A percentile compares a stretch with the other conserved stretches of the same genome.
phyloP scores from a whole-genome alignment of 441 rosid species.

The Syzygium malaccense region DNA sequence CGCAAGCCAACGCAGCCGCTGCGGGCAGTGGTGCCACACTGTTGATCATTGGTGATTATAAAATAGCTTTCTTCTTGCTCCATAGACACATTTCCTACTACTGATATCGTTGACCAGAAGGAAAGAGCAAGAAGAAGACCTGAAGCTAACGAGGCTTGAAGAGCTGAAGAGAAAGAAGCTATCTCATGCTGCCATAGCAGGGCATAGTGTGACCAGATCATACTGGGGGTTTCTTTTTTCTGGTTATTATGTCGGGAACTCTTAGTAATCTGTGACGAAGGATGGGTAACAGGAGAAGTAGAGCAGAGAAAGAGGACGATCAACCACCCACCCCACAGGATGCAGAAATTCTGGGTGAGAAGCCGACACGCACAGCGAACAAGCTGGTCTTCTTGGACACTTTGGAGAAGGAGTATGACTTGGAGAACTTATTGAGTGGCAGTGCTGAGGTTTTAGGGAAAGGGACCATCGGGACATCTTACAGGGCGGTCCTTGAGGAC shows the following conservation, averaged over 20 bases:
- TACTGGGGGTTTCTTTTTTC: not conserved
- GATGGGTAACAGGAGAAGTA: too few species aligned
- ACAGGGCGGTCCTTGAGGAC: not conserved
- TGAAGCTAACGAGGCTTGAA: not conserved
- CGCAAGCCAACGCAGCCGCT: too few species aligned
- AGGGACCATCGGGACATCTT: not conserved
- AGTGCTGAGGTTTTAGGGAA: not conserved
- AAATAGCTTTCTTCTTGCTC: not conserved
- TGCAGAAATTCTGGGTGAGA: too few species aligned
- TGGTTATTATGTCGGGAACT: not conserved
- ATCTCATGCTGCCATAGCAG: not conserved
- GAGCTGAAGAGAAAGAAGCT: not conserved
- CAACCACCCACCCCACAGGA: too few species aligned
- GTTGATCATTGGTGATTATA: not conserved
- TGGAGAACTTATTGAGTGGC: accelerated
- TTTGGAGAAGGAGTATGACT: not conserved
- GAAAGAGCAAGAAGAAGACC: not conserved
- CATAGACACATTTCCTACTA: not conserved
- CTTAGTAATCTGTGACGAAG: too few species aligned
- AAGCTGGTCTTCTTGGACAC: not conserved
- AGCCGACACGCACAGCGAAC: too few species aligned
- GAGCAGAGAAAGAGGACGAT: too few species aligned
- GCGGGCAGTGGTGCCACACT: too few species aligned
- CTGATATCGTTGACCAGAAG: not conserved
- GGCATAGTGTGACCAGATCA: too few species aligned